Percentiles rank a stretch among this genome's conserved stretches.
Conservation (phyloP, 75 land plant genomes). For the Larix kaempferi region DNA sequence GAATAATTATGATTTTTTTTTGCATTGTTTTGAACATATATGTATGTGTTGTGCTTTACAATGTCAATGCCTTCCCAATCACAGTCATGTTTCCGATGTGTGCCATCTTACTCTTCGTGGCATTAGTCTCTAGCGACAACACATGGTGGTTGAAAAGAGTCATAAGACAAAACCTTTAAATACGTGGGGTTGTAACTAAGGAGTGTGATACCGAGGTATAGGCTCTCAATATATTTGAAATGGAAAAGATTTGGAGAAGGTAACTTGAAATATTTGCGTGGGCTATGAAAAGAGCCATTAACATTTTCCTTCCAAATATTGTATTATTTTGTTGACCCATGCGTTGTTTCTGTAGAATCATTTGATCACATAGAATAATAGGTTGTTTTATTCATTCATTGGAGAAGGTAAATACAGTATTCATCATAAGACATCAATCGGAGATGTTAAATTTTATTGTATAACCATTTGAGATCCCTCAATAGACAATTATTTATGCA, state of each 20-base stretch:
- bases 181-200: conserved; percentile 35
- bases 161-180: conserved; percentile 43
- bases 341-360: background rate
- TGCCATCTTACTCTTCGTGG: conserved; percentile 90
- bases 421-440: background rate
- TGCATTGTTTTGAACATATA: conserved; percentile 93
- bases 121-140: conserved; percentile 75
- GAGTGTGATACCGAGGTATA: conserved; percentile 68
- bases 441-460: background rate
- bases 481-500: background rate
- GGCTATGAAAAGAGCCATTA: background rate
- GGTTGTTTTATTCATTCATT: background rate
- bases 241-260: background rate
- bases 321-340: background rate
- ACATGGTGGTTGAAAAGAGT: conserved; percentile 73
- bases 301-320: background rate
- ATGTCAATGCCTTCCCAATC: conserved; percentile 96
- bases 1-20: conserved; percentile 99
- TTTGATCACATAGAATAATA: background rate
- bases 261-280: background rate
- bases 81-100: conserved; percentile 99
- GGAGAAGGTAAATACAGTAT: background rate
- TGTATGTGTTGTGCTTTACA: conserved; percentile 91
- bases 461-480: background rate
- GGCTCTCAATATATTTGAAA: conserved; percentile 43